Evolutionary conservation across 2,329 filamentous ascomycete genomes (phyloP).

Genomic region (Neurospora sp.): DNA sequence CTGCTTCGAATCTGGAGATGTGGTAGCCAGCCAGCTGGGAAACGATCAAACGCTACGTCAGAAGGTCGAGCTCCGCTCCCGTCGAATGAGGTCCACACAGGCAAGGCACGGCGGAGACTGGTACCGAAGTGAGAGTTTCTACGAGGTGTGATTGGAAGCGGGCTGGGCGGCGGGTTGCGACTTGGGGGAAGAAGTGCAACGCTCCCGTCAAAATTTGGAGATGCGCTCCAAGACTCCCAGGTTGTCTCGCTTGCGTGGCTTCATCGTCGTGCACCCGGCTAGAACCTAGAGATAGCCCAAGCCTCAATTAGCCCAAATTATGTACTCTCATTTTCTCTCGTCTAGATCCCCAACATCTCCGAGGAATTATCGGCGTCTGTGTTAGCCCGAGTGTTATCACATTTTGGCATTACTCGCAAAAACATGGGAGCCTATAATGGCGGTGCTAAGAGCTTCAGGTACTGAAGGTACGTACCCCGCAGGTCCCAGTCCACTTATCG

Average conservation of each 20-base stretch:
- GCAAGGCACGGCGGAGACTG: background rate
- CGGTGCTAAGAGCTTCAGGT: background rate
- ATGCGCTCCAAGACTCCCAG: background rate
- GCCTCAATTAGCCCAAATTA: background rate
- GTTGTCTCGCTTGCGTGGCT: background rate
- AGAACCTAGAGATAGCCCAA: background rate
- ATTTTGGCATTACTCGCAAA: background rate
- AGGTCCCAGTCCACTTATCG: background rate
- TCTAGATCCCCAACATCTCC: background rate
- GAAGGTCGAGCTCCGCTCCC: slow-evolving; percentile 3
- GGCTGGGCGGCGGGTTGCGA: background rate
- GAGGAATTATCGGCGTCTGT: background rate
- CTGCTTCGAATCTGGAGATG: background rate
- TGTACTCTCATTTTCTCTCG: background rate
- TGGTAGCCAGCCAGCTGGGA: slow-evolving; percentile 4
- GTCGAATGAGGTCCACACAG: background rate
- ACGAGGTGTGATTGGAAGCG: background rate
- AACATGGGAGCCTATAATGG: background rate
- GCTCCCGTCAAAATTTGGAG: background rate
- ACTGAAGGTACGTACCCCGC: background rate
- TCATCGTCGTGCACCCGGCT: background rate
- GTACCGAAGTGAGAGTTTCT: background rate
- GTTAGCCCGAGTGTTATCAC: background rate
- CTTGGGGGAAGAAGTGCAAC: background rate
- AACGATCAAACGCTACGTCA: slow-evolving; percentile 16